Conservation (phyloP, 805 yeast species). For the Kuraishia molischiana region DNA sequence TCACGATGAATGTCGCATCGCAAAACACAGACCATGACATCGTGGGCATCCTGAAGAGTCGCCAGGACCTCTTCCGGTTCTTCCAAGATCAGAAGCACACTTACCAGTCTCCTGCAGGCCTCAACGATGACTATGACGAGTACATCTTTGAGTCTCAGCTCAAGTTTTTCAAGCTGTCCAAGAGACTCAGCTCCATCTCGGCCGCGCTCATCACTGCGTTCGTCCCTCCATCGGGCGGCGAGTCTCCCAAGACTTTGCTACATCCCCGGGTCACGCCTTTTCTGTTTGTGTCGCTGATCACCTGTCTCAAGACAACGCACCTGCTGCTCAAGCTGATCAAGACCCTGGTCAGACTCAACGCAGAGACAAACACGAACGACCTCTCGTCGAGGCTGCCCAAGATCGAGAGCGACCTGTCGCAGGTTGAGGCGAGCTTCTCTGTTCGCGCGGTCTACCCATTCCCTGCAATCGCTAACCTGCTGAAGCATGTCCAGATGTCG, state of each 20-base stretch:
- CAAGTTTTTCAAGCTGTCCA: conserved; percentile 1
- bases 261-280: not conserved
- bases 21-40: not conserved
- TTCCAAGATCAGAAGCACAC: not conserved
- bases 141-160: conserved; percentile 3
- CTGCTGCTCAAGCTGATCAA: conserved; percentile 1
- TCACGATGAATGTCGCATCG: not conserved
- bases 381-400: conserved; percentile 1
- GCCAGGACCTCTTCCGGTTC: not conserved
- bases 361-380: conserved; percentile 1
- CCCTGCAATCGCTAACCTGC: not conserved
- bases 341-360: conserved; percentile 1
- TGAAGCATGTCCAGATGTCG: not conserved
- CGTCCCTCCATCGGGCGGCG: not conserved
- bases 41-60: not conserved
- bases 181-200: conserved; percentile 1
- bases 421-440: not conserved
- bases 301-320: not conserved
- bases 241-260: not conserved
- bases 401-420: conserved; percentile 1
- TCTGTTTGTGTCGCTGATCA: not conserved
- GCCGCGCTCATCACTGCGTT: not conserved
- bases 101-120: not conserved
- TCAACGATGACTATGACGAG: conserved; percentile 1
- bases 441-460: not conserved